Base-by-base conservation (phyloP, 2,329 filamentous ascomycete species). In the Cercospora zeina region DNA sequence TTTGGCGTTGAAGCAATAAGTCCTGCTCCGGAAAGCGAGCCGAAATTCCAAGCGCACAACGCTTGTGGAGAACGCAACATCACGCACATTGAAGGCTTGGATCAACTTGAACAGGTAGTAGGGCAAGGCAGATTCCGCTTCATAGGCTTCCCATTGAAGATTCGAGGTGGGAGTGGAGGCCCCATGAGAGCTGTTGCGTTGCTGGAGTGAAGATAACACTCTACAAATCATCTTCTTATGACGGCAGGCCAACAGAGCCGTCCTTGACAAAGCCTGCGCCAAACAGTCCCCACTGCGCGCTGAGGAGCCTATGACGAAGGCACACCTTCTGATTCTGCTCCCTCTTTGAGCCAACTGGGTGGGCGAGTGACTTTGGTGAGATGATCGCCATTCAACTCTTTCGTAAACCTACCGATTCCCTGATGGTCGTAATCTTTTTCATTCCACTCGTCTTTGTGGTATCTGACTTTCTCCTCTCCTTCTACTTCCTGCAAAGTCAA, bases 371-470 rank as follows among this genome's bases (percentile, higher is more conserved):
- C 51, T 11, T 58, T 58, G 14, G 56, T 58, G 10, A 58, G 36
- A 34, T 58, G 56, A 21, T 58, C 42, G 8, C 81, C 80, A 70
- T 83, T 82, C 62, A 82, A 59, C 59, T 75, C 79, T 73, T 83
- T 82, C 68, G 82, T 74, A 14, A 79, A 60, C 68, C 78, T 81
- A 2, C 79, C 79, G 14, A 81, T 59, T 5, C 79, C 79, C 54
- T 78, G 75, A 69, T 81, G 78, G 33, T 72, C 77, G 67, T 81
- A 81, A 60, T 81, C 78, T 65, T 81, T 80, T 64, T 78, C 73
- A 59, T 81, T 80, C 79, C 79, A 81, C 77, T 78, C 77, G 63
- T 82, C 79, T 68, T 81, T 81, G 66, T 82, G 78, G 69, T 80
- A 81, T 39, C 75, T 74, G 19, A 80, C 77, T 62, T 77, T 80